Evolutionary conservation across 192 early-diverging fungal genomes (phyloP), one percentile per base, ranked within the genome.

Genomic region (Obelidium mucronatum): DNA sequence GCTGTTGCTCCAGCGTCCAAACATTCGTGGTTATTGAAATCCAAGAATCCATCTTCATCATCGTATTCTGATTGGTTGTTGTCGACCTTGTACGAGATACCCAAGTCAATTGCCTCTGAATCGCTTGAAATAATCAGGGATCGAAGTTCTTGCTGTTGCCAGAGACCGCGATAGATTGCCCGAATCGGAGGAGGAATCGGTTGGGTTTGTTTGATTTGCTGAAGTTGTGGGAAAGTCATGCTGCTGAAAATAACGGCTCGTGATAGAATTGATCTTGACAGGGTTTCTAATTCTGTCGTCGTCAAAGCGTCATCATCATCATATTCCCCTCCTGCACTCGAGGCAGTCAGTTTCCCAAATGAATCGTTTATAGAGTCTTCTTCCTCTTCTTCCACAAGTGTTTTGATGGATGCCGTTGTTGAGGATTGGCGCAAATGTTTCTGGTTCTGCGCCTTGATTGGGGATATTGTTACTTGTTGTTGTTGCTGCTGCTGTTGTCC

Each of bases 131-230:
- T 8, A 26, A 78, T 40, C 48, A 80, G 5, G 33, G 56, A 22
- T 19, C 76, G 71, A 22, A 78, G 65, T 0, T 78, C 76, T 24
- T 34, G n/a, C 48, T 78, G 76, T 28, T 73, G 52, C 76, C 76
- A 78, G 24, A 68, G 67, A 0, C 26, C 67, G 4, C 35, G 15
- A 15, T 68, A 39, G 5, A 68, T n/a, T 40, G 35, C 44, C 6
- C 15, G 22, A 51, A 15, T 42, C 33, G 59, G 34, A 3, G 30
- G 33, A 53, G 0, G 4, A 51, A 19, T 19, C 30, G 13, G 31
- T 2, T 76, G 28, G 44, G 44, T 48, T 11, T n/a, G n/a, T 31
- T 37, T 54, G 53, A 79, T 76, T 22, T 26, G 0, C 51, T 40
- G 40, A 36, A 79, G 67, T 35, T 74, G 6, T 13, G 34, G 28